Base-by-base conservation (phyloP, 2,329 filamentous ascomycete genomes). In the Colletotrichum melonis region DNA sequence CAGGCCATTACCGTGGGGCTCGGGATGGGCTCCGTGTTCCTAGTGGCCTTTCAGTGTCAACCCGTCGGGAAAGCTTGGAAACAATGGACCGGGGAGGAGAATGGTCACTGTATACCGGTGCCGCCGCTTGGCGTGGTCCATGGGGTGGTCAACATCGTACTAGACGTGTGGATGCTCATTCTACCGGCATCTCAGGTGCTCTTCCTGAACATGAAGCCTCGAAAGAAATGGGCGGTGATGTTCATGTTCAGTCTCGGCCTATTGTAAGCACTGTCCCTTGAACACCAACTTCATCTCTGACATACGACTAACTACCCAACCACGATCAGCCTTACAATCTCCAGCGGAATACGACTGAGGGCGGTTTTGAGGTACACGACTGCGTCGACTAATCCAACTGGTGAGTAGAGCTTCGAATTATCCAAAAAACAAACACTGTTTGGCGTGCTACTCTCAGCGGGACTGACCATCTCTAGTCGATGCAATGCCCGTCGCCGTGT, bases 161-260 rank as follows among this genome's bases (percentile, higher is more conserved):
- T 72, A 26, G 69, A 72, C 11, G 28, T 63, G 1, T 67, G 63
- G 63, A 63, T 72, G 69, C 69, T 72, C 14, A 24, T 63, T 3
- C 16, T 72, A 3, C 69, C 69, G 4, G 46, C 9, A 7, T 35
- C 56, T 2, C 69, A 67, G 19, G n/a, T 72, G 2, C 56, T 32
- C 2, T 49, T 28, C 11, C 32, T 72, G 2, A 62, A 67, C 7
- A 30, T 72, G 5, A 32, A 32, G 4, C 11, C 9, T 1, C 55
- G 28, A 19, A 62, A 67, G 19, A 72, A 72, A 57, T 12, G 67
- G 14, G 63, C 42, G 4, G 57, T 68, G 1, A 57, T 72, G 22
- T 28, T 42, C 2, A 72, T 72, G 69, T 72, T 72, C 12, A 55
- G 63, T 9, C n/a, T 62, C 11, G 64, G 63, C 0, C 14, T 68